Evolutionary conservation across 2,329 filamentous ascomycete genomes (phyloP).

Genomic region (Pseudogymnoascus sp.): DNA sequence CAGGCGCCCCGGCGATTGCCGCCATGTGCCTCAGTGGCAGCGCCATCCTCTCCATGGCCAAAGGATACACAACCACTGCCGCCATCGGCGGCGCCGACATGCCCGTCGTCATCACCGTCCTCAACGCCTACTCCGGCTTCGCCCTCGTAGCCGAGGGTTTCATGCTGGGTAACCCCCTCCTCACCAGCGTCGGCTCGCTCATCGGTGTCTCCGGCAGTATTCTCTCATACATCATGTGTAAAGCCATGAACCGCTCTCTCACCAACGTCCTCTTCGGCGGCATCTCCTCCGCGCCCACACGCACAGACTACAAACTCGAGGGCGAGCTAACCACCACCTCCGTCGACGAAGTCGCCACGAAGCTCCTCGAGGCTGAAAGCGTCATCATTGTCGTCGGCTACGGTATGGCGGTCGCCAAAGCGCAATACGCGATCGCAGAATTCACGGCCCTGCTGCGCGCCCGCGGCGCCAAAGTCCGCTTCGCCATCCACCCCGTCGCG

Average conservation of each 20-base stretch:
- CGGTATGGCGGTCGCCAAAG: slow-evolving; percentile 90
- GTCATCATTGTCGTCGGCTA: slow-evolving; percentile 85
- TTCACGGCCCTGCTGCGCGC: slow-evolving; percentile 66
- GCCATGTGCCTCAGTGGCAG: slow-evolving; percentile 70
- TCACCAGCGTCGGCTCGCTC: slow-evolving; percentile 76
- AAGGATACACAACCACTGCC: slow-evolving; percentile 80
- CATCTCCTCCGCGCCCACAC: slow-evolving; percentile 54
- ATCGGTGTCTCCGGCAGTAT: slow-evolving; percentile 87
- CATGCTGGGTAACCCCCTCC: slow-evolving; percentile 79
- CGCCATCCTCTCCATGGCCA: slow-evolving; percentile 68
- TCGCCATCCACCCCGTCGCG: slow-evolving; percentile 84
- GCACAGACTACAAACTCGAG: slow-evolving; percentile 64
- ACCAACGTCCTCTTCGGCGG: slow-evolving; percentile 85
- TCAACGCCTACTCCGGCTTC: slow-evolving; percentile 88
- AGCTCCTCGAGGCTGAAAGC: slow-evolving; percentile 65
- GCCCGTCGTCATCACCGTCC: slow-evolving; percentile 82
- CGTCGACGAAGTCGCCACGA: slow-evolving; percentile 72
- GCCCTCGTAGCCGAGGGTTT: slow-evolving; percentile 84
- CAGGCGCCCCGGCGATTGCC: slow-evolving; percentile 68
- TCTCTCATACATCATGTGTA: slow-evolving; percentile 77
- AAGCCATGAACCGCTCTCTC: slow-evolving; percentile 87
- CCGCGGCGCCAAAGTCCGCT: slow-evolving; percentile 72
- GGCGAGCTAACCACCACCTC: slow-evolving; percentile 70
- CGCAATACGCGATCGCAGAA: slow-evolving; percentile 81
- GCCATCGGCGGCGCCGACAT: slow-evolving; percentile 91